Evolutionary conservation across 441 rosid genomes (phyloP), one percentile per base, ranked within the genome.

Genomic region (Iberis amara): DNA sequence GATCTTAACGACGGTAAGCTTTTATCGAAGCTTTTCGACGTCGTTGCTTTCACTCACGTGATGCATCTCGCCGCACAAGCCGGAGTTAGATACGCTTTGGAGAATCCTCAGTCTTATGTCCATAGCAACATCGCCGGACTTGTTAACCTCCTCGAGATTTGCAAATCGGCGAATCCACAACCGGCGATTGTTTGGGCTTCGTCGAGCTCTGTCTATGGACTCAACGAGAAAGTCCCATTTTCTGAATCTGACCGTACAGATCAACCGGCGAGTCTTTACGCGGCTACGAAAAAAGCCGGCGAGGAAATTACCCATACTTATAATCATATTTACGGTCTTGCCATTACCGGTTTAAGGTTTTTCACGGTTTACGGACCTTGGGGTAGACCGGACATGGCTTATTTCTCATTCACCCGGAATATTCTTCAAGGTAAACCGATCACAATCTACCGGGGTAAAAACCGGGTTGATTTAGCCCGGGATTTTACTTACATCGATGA

Each of bases 341-440:
- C 97, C 12, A 71, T 89, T 12, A 89, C 97, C 45, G 97, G 97
- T 13, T 69, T 89, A 21, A 68, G 97, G 24, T 89, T 89, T 62
- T 89, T 89, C 68, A 89, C 97, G 8, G 97, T 89, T 7, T 89
- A 89, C 59, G 97, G 97, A 0, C 95, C 97, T 0, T 89, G 95
- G 95, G 97, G 97, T 7, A 62, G 97, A 44, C 97, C 97, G 41
- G 97, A 89, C 60, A 89, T 89, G 97, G 97, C 97, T 9, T 89
- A 89, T 42, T 89, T 89, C 66, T 83, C 81, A 1, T 89, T 89
- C 42, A 83, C 95, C 4, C 49, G 83, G 39, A 83, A 89, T 48
- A 89, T 89, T 4, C 67, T 89, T 0, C 94, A 86, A 65, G 90
- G 94, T 7, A 89, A 89, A 46, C 88, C 89, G 10, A 83, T 89